phyloP scores from a whole-genome alignment of 768 basidiomycete species.

The Leucosporidium yakuticum region DNA sequence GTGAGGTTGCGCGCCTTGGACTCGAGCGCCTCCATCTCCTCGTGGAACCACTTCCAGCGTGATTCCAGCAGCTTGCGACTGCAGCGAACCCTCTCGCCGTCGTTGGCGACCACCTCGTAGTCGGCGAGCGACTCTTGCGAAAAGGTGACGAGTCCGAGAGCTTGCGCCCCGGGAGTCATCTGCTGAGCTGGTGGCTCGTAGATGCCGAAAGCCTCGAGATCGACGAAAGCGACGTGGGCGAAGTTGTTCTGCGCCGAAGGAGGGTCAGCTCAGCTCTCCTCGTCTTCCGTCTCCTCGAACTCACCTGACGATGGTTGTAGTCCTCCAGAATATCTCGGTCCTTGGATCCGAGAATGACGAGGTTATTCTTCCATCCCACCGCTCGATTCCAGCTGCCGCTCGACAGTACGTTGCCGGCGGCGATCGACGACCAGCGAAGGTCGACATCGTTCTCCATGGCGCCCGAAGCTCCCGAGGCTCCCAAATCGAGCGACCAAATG shows the following conservation, averaged over 20 bases:
- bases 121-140: constrained; percentile 50
- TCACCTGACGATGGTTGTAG: too few species aligned
- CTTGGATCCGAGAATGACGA: too few species aligned
- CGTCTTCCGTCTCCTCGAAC: too few species aligned
- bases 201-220: constrained; percentile 79
- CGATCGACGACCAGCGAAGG: too few species aligned
- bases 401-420: too few species aligned
- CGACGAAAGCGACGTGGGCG: constrained; percentile 32
- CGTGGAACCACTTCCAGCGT: constrained; percentile 87
- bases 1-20: background rate
- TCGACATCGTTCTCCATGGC: too few species aligned
- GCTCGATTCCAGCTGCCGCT: too few species aligned
- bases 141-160: constrained; percentile 73
- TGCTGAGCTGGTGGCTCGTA: constrained; percentile 68
- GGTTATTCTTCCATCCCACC: too few species aligned
- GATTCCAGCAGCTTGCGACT: constrained; percentile 75
- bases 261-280: too few species aligned
- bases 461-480: too few species aligned
- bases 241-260: constrained; percentile 59
- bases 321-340: too few species aligned
- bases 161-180: constrained; percentile 67
- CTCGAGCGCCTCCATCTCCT: constrained; percentile 7
- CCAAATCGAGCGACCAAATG: too few species aligned
- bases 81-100: constrained; percentile 78
- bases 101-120: constrained; percentile 76